Base-by-base conservation (phyloP, 495 filamentous ascomycete genomes). In the Talaromyces wortmannii region DNA sequence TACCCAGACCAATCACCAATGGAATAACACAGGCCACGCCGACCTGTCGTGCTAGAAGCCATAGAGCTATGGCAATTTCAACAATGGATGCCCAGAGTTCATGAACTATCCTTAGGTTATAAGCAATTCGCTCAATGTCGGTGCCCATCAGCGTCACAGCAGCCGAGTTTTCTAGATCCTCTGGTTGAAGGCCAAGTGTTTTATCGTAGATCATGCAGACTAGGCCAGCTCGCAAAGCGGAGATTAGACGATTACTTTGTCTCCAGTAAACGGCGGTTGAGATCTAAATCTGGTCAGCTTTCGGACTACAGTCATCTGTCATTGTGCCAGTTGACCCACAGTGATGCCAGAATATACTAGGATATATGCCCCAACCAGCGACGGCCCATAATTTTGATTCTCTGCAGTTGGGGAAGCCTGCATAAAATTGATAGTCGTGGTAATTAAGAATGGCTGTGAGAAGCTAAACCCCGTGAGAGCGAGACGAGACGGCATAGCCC, bases 361-460 rank as follows among this genome's bases (percentile, higher is more conserved):
- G n/a, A 72, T 59, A 52, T 71, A 75, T 4, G 77, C 77, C 13
- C 74, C 79, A 50, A 83, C 77, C 48, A 82, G 63, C 8, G 78
- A 76, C 52, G 75, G 82, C 42, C 78, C 73, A 29, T 73, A 56
- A 52, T 84, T 11, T 15, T 63, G 72, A 5, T 68, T 67, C 47
- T 55, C 59, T 6, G 56, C 32, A 18, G 67, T 73, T 0, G 62
- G 64, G 3, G 78, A 70, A 50, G 75, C 59, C 7, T 68, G 53
- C 5, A 80, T 75, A 48, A 78, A 78, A 8, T 59, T 59, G 6
- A 85, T 60, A 0, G 80, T 73, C 12, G 74, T 66, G 40, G 79
- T 71, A 8, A 89, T 73, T 16, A 89, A 71, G 47, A 89, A 75
- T 4, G 86, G 85, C 59, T 88, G 85, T 36, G 75, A 79, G 56